Evolutionary conservation across 2,329 filamentous ascomycete genomes (phyloP), one percentile per base, ranked within the genome.

Genomic region (Chrysoporthe austroafricana): DNA sequence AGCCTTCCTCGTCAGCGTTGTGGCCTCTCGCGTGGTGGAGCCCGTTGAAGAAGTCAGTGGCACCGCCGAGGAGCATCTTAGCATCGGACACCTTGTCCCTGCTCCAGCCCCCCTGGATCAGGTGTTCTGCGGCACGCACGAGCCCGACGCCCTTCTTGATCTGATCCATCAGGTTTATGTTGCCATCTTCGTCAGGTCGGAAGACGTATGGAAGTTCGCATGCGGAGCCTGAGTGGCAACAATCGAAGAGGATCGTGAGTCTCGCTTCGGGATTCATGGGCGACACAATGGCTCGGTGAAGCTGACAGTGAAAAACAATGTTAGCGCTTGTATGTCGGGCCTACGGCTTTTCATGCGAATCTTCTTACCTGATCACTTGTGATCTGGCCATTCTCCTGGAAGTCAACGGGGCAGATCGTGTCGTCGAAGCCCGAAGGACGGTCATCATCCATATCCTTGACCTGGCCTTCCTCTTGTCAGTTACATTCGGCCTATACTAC

Each of bases 161-260:
- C 59, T 86, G 86, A 74, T 88, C 83, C 66, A 88, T 77, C 32
- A 88, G 73, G 68, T 79, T 84, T 66, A 88, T 79, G 66, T 86
- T 85, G 52, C 86, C 86, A 13, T 87, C 83, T 36, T 80, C 81
- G 71, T 88, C 85, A 3, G 81, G 80, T 34, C 85, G 84, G 73
- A 85, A 89, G 26, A 88, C 83, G 69, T 79, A 89, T 0, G 87
- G 86, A 1, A 89, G 76, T 68, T 88, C 86, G 52, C 87, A 79
- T 0, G 85, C 86, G 0, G 85, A 87, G 42, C 86, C 86, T 2
- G 84, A 86, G 74, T 89, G 87, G 72, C 87, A 89, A 75, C 86
- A 89, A 73, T 89, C 87, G 72, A 89, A 84, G 39, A 89, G 76
- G 70, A 87, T 81, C 73, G 85, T 86, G 16, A 88, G 78, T 1